Conservation (phyloP, 1,139 yeast genomes). For the Yamadazyma triangularis region DNA sequence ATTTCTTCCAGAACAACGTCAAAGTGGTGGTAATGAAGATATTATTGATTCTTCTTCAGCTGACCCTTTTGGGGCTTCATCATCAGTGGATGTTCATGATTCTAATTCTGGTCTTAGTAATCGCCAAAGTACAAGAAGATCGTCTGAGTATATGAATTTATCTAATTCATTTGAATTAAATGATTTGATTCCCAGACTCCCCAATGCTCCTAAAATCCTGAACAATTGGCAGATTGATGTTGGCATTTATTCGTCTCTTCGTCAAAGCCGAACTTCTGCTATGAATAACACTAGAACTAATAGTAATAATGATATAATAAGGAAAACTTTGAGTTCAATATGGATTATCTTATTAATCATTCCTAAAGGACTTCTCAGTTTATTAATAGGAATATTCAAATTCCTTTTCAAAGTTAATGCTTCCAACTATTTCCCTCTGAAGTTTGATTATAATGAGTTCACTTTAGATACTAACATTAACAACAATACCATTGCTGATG, state of each 20-base stretch:
- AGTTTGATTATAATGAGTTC: slow-evolving; percentile 7
- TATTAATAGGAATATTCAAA: slow-evolving; percentile 31
- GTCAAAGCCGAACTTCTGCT: slow-evolving; percentile 1
- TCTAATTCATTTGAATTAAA: slow-evolving; percentile 33
- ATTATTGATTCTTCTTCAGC: neutral
- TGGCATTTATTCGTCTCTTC: slow-evolving; percentile 40
- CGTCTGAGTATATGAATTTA: slow-evolving; percentile 14
- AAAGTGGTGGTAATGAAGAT: neutral
- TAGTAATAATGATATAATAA: slow-evolving; percentile 1
- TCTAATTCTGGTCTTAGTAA: neutral
- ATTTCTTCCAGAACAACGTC: slow-evolving; percentile 21
- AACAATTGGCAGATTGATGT: slow-evolving; percentile 41
- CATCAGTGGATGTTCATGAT: neutral
- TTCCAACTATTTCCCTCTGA: slow-evolving; percentile 8
- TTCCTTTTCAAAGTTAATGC: slow-evolving; percentile 18
- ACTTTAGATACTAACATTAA: neutral
- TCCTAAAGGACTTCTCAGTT: slow-evolving; percentile 37
- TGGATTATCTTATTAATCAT: slow-evolving; percentile 44
- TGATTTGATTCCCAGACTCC: slow-evolving; percentile 34
- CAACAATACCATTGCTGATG: neutral
- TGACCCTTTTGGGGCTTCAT: neutral
- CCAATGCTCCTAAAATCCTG: slow-evolving; percentile 38
- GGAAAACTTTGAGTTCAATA: slow-evolving; percentile 20
- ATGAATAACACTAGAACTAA: neutral
- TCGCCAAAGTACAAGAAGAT: too few relatives aligned